A percentile compares a stretch with the other conserved stretches of the same genome.
Conservation (phyloP, 2,329 filamentous ascomycete species). For the Clonostachys byssicola region DNA sequence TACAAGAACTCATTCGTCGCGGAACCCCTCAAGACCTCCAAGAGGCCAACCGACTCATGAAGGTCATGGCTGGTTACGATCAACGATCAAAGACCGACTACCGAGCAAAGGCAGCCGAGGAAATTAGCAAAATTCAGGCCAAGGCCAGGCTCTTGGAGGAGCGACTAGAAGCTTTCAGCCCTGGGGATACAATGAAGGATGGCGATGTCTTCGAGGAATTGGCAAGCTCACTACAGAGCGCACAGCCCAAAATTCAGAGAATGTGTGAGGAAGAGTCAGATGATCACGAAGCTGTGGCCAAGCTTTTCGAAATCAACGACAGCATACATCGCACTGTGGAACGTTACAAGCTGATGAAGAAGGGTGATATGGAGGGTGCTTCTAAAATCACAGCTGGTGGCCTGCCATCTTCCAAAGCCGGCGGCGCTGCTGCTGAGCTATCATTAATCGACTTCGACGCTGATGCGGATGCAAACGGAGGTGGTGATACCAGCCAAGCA, state of each 20-base stretch:
- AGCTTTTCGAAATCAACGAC: slow-evolving; percentile 95
- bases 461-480: slow-evolving; percentile 50
- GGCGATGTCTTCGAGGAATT: slow-evolving; percentile 77
- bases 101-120: slow-evolving; percentile 93
- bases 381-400: slow-evolving; percentile 81
- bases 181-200: slow-evolving; percentile 72
- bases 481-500: slow-evolving; percentile 24
- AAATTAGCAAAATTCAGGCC: slow-evolving; percentile 91
- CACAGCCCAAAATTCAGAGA: slow-evolving; percentile 97
- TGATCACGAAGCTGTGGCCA: slow-evolving; percentile 91
- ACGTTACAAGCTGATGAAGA: slow-evolving; percentile 92
- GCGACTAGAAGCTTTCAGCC: slow-evolving; percentile 78
- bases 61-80: slow-evolving; percentile 97
- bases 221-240: slow-evolving; percentile 81
- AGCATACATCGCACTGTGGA: slow-evolving; percentile 97
- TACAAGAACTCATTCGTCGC: slow-evolving; percentile 91
- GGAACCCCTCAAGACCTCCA: slow-evolving; percentile 91
- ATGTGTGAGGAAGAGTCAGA: slow-evolving; percentile 99
- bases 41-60: slow-evolving; percentile 97
- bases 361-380: slow-evolving; percentile 83
- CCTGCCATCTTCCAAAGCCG: slow-evolving; percentile 44
- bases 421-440: slow-evolving; percentile 66
- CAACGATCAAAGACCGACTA: slow-evolving; percentile 96
- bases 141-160: slow-evolving; percentile 92
- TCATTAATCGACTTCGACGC: slow-evolving; percentile 91